Percentiles rank a stretch among this genome's conserved stretches.
These are phyloP conservation scores for Lentinula aciculospora DNA, from an alignment of 768 basidiomycete genomes.

Conservation along the genomic window DNA sequence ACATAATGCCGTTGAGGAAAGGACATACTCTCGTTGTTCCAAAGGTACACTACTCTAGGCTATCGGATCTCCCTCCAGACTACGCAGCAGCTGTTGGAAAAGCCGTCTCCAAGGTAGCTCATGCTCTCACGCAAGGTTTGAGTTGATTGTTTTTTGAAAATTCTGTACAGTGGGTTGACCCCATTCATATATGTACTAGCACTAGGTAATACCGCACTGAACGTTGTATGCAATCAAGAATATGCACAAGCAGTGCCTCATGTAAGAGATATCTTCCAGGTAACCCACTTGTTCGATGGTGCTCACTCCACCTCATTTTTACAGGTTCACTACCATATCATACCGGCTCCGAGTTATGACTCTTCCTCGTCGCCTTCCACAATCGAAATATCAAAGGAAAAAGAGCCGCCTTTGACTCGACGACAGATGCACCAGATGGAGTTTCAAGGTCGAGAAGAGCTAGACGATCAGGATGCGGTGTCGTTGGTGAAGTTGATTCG, in stretches of 20 bases:
- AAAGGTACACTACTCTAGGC: constrained; percentile 51
- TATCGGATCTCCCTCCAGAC: constrained; percentile 62
- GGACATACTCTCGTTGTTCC: constrained; percentile 73
- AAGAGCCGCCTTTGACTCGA: constrained; percentile 27
- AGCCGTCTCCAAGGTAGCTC: constrained; percentile 55
- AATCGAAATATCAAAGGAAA: not conserved
- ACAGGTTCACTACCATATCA: constrained; percentile 74
- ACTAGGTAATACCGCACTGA: constrained; percentile 59
- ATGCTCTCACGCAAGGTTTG: constrained; percentile 58
- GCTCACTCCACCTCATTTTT: not conserved
- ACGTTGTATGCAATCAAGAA: constrained; percentile 77
- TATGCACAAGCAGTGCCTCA: constrained; percentile 80
- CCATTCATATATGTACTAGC: constrained; percentile 27
- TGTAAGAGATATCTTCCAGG: constrained; percentile 27
- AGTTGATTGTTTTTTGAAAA: not conserved
- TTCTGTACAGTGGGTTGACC: not conserved
- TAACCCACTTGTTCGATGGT: not conserved
- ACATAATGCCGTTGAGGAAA: constrained; percentile 60
- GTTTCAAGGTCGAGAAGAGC: constrained; percentile 47
- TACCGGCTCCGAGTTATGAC: constrained; percentile 57
- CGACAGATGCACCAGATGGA: constrained; percentile 58
- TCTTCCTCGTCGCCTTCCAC: constrained; percentile 10
- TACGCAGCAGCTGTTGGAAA: constrained; percentile 53
- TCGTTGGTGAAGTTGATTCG: constrained; percentile 40
- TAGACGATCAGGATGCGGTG: constrained; percentile 56